Conservation (phyloP, 306 rosid genomes). For the Lathyrus oleraceus region DNA sequence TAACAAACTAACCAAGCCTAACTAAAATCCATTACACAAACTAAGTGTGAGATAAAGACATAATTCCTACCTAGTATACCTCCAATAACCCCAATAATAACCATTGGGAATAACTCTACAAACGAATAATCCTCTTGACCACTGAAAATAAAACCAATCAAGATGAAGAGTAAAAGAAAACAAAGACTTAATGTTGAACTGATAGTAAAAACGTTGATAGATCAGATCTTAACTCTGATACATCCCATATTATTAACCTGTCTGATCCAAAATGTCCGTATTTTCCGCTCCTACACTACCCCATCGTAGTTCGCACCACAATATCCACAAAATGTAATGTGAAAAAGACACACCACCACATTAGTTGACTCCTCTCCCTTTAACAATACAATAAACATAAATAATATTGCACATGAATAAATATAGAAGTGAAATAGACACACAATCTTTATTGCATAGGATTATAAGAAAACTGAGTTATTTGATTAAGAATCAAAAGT, state of each 20-base stretch:
- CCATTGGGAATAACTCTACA: slow-evolving; percentile 91
- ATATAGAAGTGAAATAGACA: slow-evolving; percentile 11
- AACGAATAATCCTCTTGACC: slow-evolving; percentile 99
- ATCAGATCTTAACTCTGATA: slow-evolving; percentile 78
- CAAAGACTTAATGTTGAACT: slow-evolving; percentile 39
- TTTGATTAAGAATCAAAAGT: slow-evolving; percentile 32
- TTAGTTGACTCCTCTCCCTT: slow-evolving; percentile 71
- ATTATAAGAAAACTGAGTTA: slow-evolving; percentile 39
- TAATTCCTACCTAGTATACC: slow-evolving; percentile 73
- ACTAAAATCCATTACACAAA: slow-evolving; percentile 14
- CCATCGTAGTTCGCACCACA: slow-evolving; percentile 93
- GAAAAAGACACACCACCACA: slow-evolving; percentile 98
- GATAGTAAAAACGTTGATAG: slow-evolving; percentile 31
- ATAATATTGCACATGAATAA: slow-evolving; percentile 1
- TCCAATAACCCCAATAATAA: slow-evolving; percentile 92
- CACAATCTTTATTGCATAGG: slow-evolving; percentile 48
- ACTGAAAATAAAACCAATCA: slow-evolving; percentile 58
- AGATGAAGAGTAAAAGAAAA: slow-evolving; percentile 32
- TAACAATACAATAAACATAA: slow-evolving; percentile 12
- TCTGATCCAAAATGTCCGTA: slow-evolving; percentile 99
- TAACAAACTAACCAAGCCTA: slow-evolving; percentile 25
- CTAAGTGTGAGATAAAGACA: not conserved
- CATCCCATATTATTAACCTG: slow-evolving; percentile 96
- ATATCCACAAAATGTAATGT: slow-evolving; percentile 95
- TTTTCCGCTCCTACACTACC: slow-evolving; percentile 89